A percentile compares a stretch with the other conserved stretches of the same genome.
Conservation (phyloP, 768 basidiomycete genomes). For the Tricholoma saponaceum region DNA sequence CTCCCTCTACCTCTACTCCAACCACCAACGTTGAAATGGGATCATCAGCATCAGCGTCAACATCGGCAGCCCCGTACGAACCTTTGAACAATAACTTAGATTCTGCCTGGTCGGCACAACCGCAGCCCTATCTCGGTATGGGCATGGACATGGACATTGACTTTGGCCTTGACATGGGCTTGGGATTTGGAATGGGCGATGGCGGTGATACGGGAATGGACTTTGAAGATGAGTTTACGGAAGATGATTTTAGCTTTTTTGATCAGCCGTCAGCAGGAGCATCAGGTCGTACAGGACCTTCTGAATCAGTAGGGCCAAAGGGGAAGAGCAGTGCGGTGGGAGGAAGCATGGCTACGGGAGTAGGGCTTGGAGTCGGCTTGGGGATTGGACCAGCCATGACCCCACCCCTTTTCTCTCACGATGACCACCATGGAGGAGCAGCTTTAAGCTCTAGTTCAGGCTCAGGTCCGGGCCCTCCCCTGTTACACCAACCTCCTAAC, state of each 20-base stretch:
- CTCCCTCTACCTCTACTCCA: slow-evolving; percentile 11
- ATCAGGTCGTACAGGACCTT: neutral
- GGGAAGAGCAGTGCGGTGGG: neutral
- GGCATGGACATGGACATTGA: slow-evolving; percentile 47
- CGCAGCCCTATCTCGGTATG: slow-evolving; percentile 25
- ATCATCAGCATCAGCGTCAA: neutral
- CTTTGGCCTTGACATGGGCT: slow-evolving; percentile 14
- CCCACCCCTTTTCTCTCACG: neutral
- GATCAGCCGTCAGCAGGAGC: slow-evolving; percentile 46
- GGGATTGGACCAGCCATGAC: neutral
- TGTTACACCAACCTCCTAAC: slow-evolving; percentile 8
- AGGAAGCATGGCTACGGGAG: no score
- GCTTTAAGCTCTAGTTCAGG: neutral
- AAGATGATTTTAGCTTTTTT: slow-evolving; percentile 89
- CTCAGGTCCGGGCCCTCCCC: neutral
- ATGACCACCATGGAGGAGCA: neutral
- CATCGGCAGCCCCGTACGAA: slow-evolving; percentile 22
- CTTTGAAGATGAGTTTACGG: slow-evolving; percentile 68
- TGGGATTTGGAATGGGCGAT: slow-evolving; percentile 1
- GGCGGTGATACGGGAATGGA: slow-evolving; percentile 28
- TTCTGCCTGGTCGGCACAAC: slow-evolving; percentile 28
- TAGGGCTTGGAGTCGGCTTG: neutral
- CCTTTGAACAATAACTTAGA: slow-evolving; percentile 42
- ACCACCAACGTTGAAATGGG: slow-evolving; percentile 8
- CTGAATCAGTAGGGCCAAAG: neutral